phyloP scores from a whole-genome alignment of 345 rosid species.

The Aquilaria sinensis region DNA sequence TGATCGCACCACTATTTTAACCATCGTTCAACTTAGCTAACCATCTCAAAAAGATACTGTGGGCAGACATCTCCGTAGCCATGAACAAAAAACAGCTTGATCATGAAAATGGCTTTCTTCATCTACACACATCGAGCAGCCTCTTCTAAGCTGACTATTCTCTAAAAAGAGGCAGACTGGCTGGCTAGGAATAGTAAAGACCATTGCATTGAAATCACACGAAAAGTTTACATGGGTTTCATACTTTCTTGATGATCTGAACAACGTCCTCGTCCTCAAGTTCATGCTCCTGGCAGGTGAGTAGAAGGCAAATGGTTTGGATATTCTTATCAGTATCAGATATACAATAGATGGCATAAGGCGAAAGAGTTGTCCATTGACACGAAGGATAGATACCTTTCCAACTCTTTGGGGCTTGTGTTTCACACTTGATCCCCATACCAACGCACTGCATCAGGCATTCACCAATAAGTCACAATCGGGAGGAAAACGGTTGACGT shows the following conservation, averaged over 20 bases:
- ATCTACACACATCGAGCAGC: conserved; percentile 22
- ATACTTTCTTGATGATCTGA: conserved; percentile 92
- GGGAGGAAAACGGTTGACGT: neutral
- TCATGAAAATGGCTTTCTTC: conserved; percentile 6
- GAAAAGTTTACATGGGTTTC: conserved; percentile 3
- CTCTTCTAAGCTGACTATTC: conserved; percentile 15
- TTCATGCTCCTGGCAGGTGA: conserved; percentile 72
- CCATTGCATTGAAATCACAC: neutral
- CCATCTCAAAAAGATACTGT: no score
- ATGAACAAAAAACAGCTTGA: conserved; percentile 7
- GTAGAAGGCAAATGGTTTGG: conserved; percentile 4
- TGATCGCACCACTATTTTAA: no score
- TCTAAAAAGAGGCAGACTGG: neutral
- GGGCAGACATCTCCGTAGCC: no score
- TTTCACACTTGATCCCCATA: conserved; percentile 97
- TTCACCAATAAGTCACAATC: neutral
- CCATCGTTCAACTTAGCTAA: no score
- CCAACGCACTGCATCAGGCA: conserved; percentile 65
- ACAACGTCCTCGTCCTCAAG: conserved; percentile 99
- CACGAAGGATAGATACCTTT: conserved; percentile 44
- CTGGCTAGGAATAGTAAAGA: neutral
- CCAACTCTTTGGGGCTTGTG: conserved; percentile 99
- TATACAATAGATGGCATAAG: neutral
- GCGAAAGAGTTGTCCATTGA: neutral
- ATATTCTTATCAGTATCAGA: neutral